phyloP scores from a whole-genome alignment of 1,284 basidiomycete species.

The Apiotrichum akiyoshidainum region DNA sequence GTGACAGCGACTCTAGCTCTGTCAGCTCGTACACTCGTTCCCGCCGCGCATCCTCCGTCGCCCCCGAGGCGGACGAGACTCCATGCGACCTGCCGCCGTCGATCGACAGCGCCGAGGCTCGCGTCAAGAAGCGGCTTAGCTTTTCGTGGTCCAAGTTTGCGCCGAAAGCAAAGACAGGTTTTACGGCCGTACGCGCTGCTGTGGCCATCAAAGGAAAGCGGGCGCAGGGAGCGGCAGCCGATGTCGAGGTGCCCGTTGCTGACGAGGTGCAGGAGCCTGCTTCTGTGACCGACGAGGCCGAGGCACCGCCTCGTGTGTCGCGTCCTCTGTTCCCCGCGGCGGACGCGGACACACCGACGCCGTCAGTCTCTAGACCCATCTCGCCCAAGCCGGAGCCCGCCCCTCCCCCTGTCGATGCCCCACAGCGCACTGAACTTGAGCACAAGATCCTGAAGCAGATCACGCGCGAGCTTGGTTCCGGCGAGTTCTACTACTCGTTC shows the following conservation, averaged over 20 bases:
- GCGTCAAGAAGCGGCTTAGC: slow-evolving; percentile 26
- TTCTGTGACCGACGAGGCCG: not conserved
- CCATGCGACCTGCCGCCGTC: slow-evolving; percentile 16
- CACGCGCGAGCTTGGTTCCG: slow-evolving; percentile 42
- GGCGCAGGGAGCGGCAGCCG: not conserved
- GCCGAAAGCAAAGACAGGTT: slow-evolving; percentile 20
- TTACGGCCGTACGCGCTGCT: slow-evolving; percentile 1
- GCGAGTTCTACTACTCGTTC: slow-evolving; percentile 53
- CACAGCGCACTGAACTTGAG: slow-evolving; percentile 48
- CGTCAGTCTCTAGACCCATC: not conserved
- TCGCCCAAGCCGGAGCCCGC: not conserved
- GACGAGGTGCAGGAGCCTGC: not conserved
- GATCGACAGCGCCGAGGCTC: slow-evolving; percentile 12
- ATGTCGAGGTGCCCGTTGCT: not conserved
- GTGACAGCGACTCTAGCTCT: slow-evolving; percentile 7
- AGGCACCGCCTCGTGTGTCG: not conserved
- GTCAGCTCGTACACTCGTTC: slow-evolving; percentile 1
- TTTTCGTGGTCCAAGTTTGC: slow-evolving; percentile 34
- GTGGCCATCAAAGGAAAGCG: slow-evolving; percentile 14
- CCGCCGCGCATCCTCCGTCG: slow-evolving; percentile 14
- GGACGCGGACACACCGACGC: not conserved
- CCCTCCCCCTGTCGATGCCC: slow-evolving; percentile 27
- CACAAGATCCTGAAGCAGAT: slow-evolving; percentile 49
- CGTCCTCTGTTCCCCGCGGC: slow-evolving; percentile 5
- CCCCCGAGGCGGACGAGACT: slow-evolving; percentile 41